phyloP scores from a whole-genome alignment of 2,329 filamentous ascomycete genomes.

The Ceratocystis lukuohia region DNA sequence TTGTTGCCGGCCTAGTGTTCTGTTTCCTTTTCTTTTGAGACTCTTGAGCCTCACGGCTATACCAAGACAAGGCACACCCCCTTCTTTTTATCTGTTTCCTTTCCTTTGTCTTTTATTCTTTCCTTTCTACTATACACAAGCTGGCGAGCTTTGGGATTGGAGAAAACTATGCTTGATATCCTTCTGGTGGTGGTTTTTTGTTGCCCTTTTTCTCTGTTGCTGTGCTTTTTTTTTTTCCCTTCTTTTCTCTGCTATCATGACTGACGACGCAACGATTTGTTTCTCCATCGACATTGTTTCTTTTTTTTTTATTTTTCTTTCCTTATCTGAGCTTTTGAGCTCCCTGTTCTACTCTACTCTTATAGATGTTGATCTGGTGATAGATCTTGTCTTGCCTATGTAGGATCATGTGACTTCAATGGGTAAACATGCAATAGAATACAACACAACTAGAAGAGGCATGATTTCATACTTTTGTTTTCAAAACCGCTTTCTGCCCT shows the following conservation, averaged over 20 bases:
- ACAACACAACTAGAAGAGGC: no score
- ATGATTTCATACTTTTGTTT: slow-evolving; percentile 15
- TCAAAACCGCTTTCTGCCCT: slow-evolving; percentile 21
- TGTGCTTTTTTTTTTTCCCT: background rate
- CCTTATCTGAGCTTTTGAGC: slow-evolving; percentile 1
- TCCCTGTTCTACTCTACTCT: no score
- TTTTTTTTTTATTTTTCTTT: slow-evolving; percentile 10
- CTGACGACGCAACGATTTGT: slow-evolving; percentile 18
- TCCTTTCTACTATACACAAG: slow-evolving; percentile 1
- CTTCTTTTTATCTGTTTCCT: slow-evolving; percentile 1
- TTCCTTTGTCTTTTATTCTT: background rate
- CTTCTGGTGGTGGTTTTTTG: background rate
- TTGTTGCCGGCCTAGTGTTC: background rate
- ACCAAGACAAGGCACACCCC: background rate
- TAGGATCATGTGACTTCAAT: background rate
- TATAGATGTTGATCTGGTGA: background rate
- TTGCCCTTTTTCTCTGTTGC: background rate
- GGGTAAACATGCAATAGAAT: no score
- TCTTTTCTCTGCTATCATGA: slow-evolving; percentile 17
- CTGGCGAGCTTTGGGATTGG: background rate
- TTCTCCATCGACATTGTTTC: background rate
- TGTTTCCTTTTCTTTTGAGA: slow-evolving; percentile 4
- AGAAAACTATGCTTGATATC: slow-evolving; percentile 1
- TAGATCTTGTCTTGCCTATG: background rate
- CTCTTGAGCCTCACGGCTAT: background rate